Evolutionary conservation across 2,329 filamentous ascomycete genomes (phyloP).

Genomic region (Pyricularia pennisetigena): DNA sequence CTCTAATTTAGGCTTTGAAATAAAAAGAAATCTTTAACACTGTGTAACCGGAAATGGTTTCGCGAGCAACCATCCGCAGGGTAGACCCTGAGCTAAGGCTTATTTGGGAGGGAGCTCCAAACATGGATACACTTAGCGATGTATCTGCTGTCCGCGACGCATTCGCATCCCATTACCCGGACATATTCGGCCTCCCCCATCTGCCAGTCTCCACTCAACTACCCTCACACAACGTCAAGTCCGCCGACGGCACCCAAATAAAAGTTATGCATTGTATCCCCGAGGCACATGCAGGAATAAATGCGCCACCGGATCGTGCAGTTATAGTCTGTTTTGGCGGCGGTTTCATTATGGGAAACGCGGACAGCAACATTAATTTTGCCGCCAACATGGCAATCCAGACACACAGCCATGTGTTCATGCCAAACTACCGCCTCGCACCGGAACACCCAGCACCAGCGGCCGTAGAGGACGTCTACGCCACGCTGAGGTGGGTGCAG

Average conservation of each 20-base stretch:
- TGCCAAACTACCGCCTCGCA: slow-evolving; percentile 38
- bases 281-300: neutral
- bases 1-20: too few species aligned
- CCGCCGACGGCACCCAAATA: neutral
- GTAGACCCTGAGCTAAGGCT: neutral
- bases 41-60: neutral
- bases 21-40: too few species aligned
- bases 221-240: neutral
- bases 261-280: neutral
- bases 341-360: slow-evolving; percentile 15
- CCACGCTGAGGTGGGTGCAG: slow-evolving; percentile 23
- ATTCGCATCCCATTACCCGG: neutral
- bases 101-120: neutral
- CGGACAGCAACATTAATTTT: slow-evolving; percentile 6
- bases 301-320: slow-evolving; percentile 2
- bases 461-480: slow-evolving; percentile 29
- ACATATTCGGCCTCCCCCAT: neutral
- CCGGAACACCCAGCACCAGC: slow-evolving; percentile 36
- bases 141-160: neutral
- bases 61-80: neutral
- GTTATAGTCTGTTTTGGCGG: slow-evolving; percentile 17
- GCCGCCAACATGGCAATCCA: neutral
- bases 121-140: neutral
- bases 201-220: neutral
- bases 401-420: slow-evolving; percentile 13